These are phyloP conservation scores for Lanmaoa rubissima DNA, from an alignment of 768 basidiomycete genomes.

Conservation along the genomic window DNA sequence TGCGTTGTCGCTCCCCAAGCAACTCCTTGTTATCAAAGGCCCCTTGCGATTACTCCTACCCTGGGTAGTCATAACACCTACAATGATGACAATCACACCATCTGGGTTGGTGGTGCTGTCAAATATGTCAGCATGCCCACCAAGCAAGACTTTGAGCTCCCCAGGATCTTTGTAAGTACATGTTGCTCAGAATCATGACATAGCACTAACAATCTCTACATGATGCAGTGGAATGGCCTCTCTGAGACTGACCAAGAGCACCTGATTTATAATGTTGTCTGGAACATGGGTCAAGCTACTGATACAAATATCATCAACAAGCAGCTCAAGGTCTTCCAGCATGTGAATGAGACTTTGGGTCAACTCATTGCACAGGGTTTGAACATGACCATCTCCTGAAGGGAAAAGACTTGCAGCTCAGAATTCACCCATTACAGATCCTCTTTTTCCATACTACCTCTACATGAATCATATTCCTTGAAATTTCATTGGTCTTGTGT, in stretches of 20 bases:
- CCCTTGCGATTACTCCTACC: no score
- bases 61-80: no score
- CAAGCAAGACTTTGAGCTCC: constrained; percentile 41
- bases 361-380: constrained; percentile 35
- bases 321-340: constrained; percentile 36
- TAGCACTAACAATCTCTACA: not conserved
- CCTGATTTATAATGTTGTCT: constrained; percentile 38
- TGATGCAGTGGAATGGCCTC: constrained; percentile 32
- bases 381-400: constrained; percentile 17
- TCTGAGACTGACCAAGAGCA: constrained; percentile 36
- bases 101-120: constrained; percentile 42
- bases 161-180: constrained; percentile 31
- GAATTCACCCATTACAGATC: not conserved
- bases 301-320: constrained; percentile 30
- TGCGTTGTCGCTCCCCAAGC: no score
- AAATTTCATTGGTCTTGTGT: not conserved
- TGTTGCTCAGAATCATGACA: not conserved
- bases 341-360: constrained; percentile 37
- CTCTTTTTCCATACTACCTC: not conserved
- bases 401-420: not conserved
- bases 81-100: constrained; percentile 40
- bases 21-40: no score
- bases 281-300: constrained; percentile 36
- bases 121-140: constrained; percentile 35
- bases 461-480: not conserved